Percentiles rank a stretch among this genome's conserved stretches.
Conservation (phyloP, 305 asterid species). For the Solanum hybrid region DNA sequence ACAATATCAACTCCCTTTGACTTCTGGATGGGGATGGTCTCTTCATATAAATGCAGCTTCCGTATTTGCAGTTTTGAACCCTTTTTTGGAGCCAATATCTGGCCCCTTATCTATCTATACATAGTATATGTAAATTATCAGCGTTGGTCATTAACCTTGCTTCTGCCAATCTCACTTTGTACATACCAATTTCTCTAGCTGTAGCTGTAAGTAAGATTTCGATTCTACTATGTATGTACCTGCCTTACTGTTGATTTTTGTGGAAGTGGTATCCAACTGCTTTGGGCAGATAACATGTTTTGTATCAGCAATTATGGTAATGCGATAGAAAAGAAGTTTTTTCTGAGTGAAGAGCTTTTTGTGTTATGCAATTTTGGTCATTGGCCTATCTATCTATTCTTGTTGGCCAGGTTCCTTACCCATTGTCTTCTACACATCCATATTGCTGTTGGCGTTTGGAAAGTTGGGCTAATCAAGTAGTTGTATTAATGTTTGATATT, state of each 20-base stretch:
- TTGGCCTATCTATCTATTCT: background rate
- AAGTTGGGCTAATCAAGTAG: background rate
- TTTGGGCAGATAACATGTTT: background rate
- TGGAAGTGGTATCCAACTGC: background rate
- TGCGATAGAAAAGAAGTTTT: background rate
- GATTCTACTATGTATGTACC: background rate
- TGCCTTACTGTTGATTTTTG: background rate
- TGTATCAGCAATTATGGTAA: background rate
- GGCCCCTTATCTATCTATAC: conserved; percentile 8
- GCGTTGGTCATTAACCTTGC: conserved; percentile 9
- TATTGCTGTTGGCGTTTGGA: background rate
- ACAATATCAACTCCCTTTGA: conserved; percentile 9
- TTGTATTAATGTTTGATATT: background rate
- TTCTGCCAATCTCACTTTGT: conserved; percentile 15
- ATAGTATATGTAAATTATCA: conserved; percentile 12
- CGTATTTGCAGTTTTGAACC: conserved; percentile 18
- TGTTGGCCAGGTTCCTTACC: background rate
- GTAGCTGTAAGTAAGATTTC: conserved; percentile 8
- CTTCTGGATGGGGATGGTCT: conserved; percentile 9
- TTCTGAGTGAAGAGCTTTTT: background rate
- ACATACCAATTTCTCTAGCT: conserved; percentile 12
- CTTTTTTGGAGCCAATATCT: conserved; percentile 15
- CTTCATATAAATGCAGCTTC: conserved; percentile 11
- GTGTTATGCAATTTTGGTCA: background rate
- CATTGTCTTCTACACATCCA: background rate